These are phyloP conservation scores for Lachnellula suecica DNA, from an alignment of 2,329 filamentous ascomycete genomes.

Conservation along the genomic window DNA sequence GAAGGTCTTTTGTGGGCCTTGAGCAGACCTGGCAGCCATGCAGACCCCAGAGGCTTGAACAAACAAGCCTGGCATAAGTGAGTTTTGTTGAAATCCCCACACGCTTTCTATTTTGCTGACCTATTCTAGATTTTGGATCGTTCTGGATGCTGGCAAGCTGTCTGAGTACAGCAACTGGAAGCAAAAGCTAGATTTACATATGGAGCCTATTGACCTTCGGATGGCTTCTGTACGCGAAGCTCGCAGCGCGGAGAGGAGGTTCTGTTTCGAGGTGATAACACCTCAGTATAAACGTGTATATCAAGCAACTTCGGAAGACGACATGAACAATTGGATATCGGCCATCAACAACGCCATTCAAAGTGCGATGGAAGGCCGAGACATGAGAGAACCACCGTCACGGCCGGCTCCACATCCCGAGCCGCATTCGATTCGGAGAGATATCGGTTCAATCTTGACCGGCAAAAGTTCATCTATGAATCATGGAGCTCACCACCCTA, in stretches of 20 bases:
- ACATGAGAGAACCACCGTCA: conserved; percentile 53
- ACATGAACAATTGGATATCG: conserved; percentile 95
- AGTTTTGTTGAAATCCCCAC: conserved; percentile 36
- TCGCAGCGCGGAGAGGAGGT: conserved; percentile 87
- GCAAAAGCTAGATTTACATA: conserved; percentile 91
- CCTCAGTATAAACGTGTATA: conserved; percentile 95
- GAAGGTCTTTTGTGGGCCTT: conserved; percentile 94
- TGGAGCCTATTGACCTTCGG: conserved; percentile 94
- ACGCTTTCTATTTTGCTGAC: conserved; percentile 30
- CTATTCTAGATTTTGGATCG: conserved; percentile 84
- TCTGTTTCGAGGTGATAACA: conserved; percentile 98
- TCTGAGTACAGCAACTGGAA: conserved; percentile 99
- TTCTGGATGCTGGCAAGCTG: conserved; percentile 91
- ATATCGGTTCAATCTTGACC: conserved; percentile 89
- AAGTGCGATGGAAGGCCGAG: conserved; percentile 85
- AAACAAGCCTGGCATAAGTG: conserved; percentile 99
- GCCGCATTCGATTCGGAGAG: conserved; percentile 63
- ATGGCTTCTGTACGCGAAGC: conserved; percentile 97
- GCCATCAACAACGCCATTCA: conserved; percentile 97
- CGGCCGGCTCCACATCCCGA: conserved; percentile 36
- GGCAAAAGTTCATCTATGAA: conserved; percentile 80
- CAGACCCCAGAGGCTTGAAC: conserved; percentile 91
- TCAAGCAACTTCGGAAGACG: conserved; percentile 95
- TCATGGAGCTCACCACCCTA: conserved; percentile 43
- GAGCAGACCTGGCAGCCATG: conserved; percentile 88